Base-by-base conservation (phyloP, 495 filamentous ascomycete genomes). In the Friedmanniomyces endolithicus region DNA sequence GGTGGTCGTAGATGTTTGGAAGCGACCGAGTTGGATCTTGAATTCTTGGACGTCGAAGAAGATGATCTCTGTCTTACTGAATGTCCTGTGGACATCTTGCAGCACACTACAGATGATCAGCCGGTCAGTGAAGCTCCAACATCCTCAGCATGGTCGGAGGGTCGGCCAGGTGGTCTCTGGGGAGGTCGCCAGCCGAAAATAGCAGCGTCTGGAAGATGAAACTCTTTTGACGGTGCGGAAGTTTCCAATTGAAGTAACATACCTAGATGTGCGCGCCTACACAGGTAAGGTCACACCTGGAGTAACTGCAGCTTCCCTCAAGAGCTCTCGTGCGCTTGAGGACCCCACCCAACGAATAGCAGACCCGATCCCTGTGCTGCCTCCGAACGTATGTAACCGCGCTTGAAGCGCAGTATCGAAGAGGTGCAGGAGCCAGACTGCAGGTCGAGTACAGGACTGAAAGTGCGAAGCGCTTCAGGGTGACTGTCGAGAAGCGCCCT, bases 61-160 rank as follows among this genome's bases (percentile, higher is more conserved):
- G 72, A 64, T 59, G 82, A 79, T 61, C 79, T 81, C 64, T 80
- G 76, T 69, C 79, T 75, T 48, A 78, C 73, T 59, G 73, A 51
- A 34, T 71, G 66, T 61, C 70, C 70, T 8, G 68, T 54, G 53
- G 75, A 77, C 75, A 78, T 78, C 64, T 61, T 68, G 70, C 39
- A 52, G 31, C 31, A 19, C 27, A 17, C 61, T 60, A n/a, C n/a
- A 49, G 65, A 58, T 7, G 25, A 31, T 33, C 23, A 11, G 23
- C 37, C 47, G 35, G 48, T 53, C 55, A 54, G 59, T 62, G 11
- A 24, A 54, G n/a, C 43, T 23, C 35, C 17, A 39, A 23, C 17
- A 29, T 22, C 39, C 17, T 45, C 12, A 27, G 25, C 44, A 54
- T 62, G 55, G 45, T 54, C 55, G 31, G 7, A 35, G 6, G 20